These are phyloP conservation scores for Pascua guehoae DNA, from an alignment of 1,284 basidiomycete species.

Conservation along the genomic window DNA sequence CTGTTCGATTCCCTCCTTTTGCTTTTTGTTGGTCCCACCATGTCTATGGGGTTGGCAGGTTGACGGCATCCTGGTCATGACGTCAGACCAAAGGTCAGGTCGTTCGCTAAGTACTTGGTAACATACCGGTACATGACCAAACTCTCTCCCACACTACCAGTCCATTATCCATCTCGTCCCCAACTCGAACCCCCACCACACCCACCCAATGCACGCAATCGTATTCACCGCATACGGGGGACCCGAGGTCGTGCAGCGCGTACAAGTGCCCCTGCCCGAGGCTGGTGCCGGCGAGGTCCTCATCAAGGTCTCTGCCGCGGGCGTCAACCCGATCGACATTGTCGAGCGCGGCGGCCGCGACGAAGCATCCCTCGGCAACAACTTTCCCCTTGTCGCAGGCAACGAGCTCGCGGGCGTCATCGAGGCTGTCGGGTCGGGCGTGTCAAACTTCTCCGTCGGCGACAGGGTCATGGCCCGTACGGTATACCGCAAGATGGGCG, in stretches of 20 bases:
- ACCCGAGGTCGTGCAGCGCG: constrained; percentile 6
- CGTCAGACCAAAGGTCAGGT: too few species aligned
- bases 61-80: too few species aligned
- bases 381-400: constrained; percentile 6
- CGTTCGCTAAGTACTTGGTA: too few species aligned
- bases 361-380: constrained; percentile 18
- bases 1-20: too few species aligned
- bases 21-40: too few species aligned
- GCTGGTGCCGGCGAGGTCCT: constrained; percentile 10
- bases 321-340: constrained; percentile 39
- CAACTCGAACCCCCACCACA: too few species aligned
- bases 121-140: too few species aligned
- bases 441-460: constrained; percentile 36
- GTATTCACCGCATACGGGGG: constrained; percentile 16
- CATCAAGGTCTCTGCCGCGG: constrained; percentile 5
- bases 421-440: constrained; percentile 36
- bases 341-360: constrained; percentile 9
- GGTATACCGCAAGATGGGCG: constrained; percentile 41
- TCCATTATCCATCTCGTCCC: too few species aligned
- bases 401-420: constrained; percentile 52
- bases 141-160: too few species aligned
- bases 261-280: constrained; percentile 4
- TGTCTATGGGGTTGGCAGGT: too few species aligned
- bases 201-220: constrained; percentile 12
- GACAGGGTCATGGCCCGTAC: constrained; percentile 53